Percentiles rank a stretch among this genome's conserved stretches.
These are phyloP conservation scores for Fonsecaea nubica DNA, from an alignment of 2,329 filamentous ascomycete species.

Conservation along the genomic window DNA sequence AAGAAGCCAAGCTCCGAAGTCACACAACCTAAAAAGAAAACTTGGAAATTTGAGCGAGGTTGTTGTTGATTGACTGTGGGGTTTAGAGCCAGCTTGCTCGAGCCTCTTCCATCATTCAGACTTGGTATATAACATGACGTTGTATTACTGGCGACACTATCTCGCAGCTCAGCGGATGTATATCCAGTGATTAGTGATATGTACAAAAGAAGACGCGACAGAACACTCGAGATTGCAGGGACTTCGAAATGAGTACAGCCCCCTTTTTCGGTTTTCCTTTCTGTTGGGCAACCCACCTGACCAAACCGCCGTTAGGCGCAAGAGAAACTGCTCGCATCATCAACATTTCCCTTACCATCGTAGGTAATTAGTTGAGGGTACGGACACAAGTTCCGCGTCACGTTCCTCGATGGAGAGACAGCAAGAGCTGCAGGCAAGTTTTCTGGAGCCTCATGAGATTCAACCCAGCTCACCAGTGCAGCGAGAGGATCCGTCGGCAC, in stretches of 20 bases:
- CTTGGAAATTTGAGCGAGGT: too few species aligned
- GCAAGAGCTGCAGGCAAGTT: conserved; percentile 7
- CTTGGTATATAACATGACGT: too few species aligned
- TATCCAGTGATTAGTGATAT: too few species aligned
- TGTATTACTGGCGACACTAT: too few species aligned
- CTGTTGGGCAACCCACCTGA: too few species aligned
- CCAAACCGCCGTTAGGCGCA: conserved; percentile 2
- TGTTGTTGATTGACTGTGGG: too few species aligned
- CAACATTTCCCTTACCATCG: conserved; percentile 11
- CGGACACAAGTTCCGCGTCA: conserved; percentile 19
- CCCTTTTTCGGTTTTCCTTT: background rate
- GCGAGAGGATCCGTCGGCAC: conserved; percentile 20
- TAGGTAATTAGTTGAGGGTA: conserved; percentile 18
- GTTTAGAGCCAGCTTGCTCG: too few species aligned
- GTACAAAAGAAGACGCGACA: background rate
- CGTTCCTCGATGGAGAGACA: background rate
- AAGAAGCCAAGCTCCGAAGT: too few species aligned
- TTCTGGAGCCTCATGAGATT: conserved; percentile 14
- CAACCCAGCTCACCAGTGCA: conserved; percentile 25
- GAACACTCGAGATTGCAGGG: background rate
- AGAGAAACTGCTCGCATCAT: conserved; percentile 17
- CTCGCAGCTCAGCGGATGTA: too few species aligned
- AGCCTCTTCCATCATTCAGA: too few species aligned
- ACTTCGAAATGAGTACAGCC: background rate
- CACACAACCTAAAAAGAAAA: too few species aligned